phyloP scores from a whole-genome alignment of 2,329 filamentous ascomycete species.

The Fusarium sp. region DNA sequence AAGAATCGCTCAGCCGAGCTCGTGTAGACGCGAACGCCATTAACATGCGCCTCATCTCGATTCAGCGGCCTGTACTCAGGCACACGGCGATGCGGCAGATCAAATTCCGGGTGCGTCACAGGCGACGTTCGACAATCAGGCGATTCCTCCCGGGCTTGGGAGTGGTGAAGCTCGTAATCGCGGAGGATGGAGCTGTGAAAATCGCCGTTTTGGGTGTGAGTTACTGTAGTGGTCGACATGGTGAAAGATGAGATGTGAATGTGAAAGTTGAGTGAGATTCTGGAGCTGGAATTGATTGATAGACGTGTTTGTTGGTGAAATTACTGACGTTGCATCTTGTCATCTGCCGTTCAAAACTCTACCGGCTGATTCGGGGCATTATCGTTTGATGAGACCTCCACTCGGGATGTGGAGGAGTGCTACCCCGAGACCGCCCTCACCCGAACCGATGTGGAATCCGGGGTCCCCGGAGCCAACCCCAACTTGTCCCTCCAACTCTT shows the following conservation, averaged over 20 bases:
- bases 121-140: neutral
- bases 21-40: conserved; percentile 9
- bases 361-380: neutral
- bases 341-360: neutral
- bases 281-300: neutral
- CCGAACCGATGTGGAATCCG: conserved; percentile 15
- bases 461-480: neutral
- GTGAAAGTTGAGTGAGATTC: neutral
- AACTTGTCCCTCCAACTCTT: neutral
- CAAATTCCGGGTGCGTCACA: conserved; percentile 4
- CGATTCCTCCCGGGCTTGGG: neutral
- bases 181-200: conserved; percentile 8
- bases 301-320: neutral
- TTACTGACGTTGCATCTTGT: neutral
- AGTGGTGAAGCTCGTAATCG: conserved; percentile 31
- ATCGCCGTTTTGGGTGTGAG: neutral
- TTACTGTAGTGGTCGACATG: conserved; percentile 24
- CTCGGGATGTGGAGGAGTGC: conserved; percentile 29
- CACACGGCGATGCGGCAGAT: conserved; percentile 17
- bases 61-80: conserved; percentile 19
- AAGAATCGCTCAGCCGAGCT: conserved; percentile 17
- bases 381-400: conserved; percentile 1
- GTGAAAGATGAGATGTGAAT: neutral
- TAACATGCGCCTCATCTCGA: neutral
- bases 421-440: neutral